Conservation (phyloP, 106 monocot species). For the Dendrobium chrysotoxum region DNA sequence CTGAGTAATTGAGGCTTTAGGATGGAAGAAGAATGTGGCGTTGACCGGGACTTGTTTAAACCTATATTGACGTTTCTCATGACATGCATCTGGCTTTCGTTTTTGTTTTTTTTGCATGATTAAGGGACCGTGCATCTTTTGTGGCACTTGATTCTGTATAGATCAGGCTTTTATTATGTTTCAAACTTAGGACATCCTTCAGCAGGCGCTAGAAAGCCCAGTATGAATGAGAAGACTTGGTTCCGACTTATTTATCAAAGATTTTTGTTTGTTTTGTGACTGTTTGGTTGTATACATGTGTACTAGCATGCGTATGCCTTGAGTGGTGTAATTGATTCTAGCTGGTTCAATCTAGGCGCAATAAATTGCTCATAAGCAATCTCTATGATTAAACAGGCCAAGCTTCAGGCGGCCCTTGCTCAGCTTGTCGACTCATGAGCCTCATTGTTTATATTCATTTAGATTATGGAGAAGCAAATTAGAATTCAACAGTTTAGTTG, state of each 20-base stretch:
- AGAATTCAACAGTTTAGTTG: background rate
- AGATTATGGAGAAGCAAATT: background rate
- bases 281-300: no score
- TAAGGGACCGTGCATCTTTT: no score
- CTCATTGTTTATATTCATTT: background rate
- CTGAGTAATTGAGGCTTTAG: background rate
- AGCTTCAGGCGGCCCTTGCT: background rate
- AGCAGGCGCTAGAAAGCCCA: no score
- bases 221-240: no score
- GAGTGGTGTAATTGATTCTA: no score
- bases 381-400: background rate
- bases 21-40: background rate
- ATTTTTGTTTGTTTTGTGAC: no score
- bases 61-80: no score
- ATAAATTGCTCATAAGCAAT: background rate
- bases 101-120: background rate
- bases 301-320: no score
- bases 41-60: background rate
- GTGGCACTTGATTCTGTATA: no score
- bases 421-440: background rate
- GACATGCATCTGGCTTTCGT: background rate
- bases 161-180: no score
- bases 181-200: no score
- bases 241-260: background rate
- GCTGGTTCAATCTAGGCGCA: no score